Conservation (phyloP, 1,284 basidiomycete genomes). For the Xerocomus minutiporus region DNA sequence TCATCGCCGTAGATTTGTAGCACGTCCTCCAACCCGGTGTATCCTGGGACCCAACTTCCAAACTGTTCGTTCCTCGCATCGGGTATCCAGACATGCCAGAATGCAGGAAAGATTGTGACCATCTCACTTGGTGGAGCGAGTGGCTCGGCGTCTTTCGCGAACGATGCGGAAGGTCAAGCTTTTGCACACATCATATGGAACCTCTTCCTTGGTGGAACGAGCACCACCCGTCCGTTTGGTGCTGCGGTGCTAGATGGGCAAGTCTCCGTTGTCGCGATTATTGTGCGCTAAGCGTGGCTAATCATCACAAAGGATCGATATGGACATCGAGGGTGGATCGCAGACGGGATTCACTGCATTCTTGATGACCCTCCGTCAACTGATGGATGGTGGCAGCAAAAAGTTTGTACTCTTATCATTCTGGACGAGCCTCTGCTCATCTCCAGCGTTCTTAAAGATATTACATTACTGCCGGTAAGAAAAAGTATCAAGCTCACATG, state of each 20-base stretch:
- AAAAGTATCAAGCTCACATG: background rate
- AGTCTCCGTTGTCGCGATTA: conserved; percentile 4
- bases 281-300: background rate
- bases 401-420: conserved; percentile 30
- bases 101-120: conserved; percentile 62
- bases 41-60: conserved; percentile 54
- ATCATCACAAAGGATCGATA: conserved; percentile 45
- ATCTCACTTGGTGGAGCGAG: conserved; percentile 61
- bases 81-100: conserved; percentile 58
- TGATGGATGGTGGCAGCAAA: conserved; percentile 48
- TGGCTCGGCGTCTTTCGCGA: conserved; percentile 46
- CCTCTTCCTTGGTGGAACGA: conserved; percentile 53
- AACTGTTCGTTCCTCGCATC: conserved; percentile 54
- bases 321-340: conserved; percentile 63
- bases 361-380: conserved; percentile 47
- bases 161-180: conserved; percentile 45
- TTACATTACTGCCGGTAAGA: conserved; percentile 48
- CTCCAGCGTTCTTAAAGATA: conserved; percentile 36
- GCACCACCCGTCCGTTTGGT: conserved; percentile 55
- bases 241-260: conserved; percentile 62
- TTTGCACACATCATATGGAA: conserved; percentile 65
- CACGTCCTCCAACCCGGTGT: conserved; percentile 37
- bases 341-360: conserved; percentile 52
- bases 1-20: conserved; percentile 36
- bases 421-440: conserved; percentile 3